Evolutionary conservation across 768 basidiomycete genomes (phyloP), one percentile per base, ranked within the genome.

Genomic region (Lactifluus rugatus): DNA sequence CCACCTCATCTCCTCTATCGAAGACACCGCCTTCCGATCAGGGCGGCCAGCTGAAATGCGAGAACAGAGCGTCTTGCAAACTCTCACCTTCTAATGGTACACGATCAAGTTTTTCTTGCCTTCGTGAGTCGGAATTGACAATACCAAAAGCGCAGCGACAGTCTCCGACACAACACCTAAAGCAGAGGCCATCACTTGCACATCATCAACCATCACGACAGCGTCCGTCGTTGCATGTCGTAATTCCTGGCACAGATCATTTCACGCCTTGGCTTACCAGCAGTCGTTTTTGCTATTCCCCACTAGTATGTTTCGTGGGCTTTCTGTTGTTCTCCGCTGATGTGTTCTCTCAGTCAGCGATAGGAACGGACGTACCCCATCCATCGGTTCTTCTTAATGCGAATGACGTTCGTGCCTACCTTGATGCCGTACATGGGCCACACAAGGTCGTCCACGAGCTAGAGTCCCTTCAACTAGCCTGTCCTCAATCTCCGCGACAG

Each of bases 311-410:
- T 46, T 37, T 31, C 32, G 2, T 13, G 26, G 11, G 21, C 6
- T 21, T 39, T 19, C n/a, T 9, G 4, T 26, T 21, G 19, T 21
- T 39, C 23, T 8, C 34, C 21, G 44, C 23, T 45, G 25, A 59
- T 39, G 28, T 41, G n/a, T 11, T 19, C 31, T 31, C 32, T 28
- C 48, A 60, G 58, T 55, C 58, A 26, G 48, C n/a, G 19, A 37
- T 26, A 9, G 41, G 32, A 14, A 5, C n/a, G 3, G 39, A 45
- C 5, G 11, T 16, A 4, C 19, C 53, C 13, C 10, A 5, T 0
- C 58, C 58, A 31, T 60, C 58, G 14, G 42, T 60, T n/a, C 48
- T 60, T 51, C 58, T 60, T 42, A 41, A 60, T 23, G 47, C 53
- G 10, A 13, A 51, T 39, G 53, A 49, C 3, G 21, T 60, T 26